Conservation (phyloP, 164 flowering plant species). For the Stephania japonica region DNA sequence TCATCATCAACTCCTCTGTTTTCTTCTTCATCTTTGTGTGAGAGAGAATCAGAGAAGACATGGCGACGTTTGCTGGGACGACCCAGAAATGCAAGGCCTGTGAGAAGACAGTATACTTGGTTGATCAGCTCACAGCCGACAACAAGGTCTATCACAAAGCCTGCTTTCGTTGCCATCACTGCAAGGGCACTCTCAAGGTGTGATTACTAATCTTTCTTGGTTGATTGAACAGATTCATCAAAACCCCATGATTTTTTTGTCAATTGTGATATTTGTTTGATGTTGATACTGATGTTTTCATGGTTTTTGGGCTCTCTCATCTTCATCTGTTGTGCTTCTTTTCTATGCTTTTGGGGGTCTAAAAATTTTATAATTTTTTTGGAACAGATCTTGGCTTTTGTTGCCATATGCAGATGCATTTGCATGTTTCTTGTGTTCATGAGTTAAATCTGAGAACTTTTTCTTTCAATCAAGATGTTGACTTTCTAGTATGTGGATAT, state of each 20-base stretch:
- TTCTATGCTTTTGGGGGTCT: background rate
- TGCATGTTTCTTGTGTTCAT: background rate
- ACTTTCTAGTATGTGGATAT: background rate
- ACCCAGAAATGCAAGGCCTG: slow-evolving; percentile 82
- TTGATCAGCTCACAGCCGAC: slow-evolving; percentile 79
- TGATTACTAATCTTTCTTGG: background rate
- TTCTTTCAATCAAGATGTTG: background rate
- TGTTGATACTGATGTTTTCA: background rate
- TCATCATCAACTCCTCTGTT: slow-evolving; percentile 1
- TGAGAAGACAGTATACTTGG: slow-evolving; percentile 81
- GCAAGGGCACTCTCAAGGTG: slow-evolving; percentile 82
- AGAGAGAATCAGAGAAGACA: slow-evolving; percentile 16
- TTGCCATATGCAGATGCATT: background rate
- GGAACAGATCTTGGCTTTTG: background rate
- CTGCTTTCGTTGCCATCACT: slow-evolving; percentile 90
- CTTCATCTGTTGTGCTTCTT: background rate
- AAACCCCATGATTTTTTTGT: background rate
- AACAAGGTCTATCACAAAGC: slow-evolving; percentile 71
- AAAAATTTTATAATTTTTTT: no score
- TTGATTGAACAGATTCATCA: background rate
- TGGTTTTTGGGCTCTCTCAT: background rate
- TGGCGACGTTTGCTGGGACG: slow-evolving; percentile 71
- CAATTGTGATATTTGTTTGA: background rate
- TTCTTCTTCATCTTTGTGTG: slow-evolving; percentile 2
- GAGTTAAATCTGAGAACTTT: background rate